Percentiles rank a stretch among this genome's conserved stretches.
Conservation (phyloP, 2,329 filamentous ascomycete species). For the Penicillium sp. region DNA sequence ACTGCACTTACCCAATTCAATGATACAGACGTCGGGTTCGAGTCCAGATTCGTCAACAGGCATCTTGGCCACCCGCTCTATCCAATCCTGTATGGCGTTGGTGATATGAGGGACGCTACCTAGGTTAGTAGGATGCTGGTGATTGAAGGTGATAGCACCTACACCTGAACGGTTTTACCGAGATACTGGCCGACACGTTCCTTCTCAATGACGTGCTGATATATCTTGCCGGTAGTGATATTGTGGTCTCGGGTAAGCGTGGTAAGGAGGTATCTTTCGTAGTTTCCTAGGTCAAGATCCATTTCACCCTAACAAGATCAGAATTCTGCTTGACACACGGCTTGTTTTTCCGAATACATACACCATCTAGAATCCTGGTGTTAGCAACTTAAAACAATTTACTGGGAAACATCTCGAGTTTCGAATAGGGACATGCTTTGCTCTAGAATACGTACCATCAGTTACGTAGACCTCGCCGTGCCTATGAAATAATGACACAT, state of each 20-base stretch:
- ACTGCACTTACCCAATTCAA: slow-evolving; percentile 43
- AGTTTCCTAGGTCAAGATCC: slow-evolving; percentile 71
- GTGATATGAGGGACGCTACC: slow-evolving; percentile 83
- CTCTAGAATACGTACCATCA: background rate
- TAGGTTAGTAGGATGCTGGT: slow-evolving; percentile 53
- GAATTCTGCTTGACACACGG: background rate
- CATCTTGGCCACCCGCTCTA: slow-evolving; percentile 77
- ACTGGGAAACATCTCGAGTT: background rate
- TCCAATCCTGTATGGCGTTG: slow-evolving; percentile 88
- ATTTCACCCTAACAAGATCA: background rate
- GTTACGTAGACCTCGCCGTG: slow-evolving; percentile 84
- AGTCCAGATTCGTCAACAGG: slow-evolving; percentile 80
- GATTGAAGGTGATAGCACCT: background rate
- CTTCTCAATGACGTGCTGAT: slow-evolving; percentile 78
- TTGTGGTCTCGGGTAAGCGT: slow-evolving; percentile 84
- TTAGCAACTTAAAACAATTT: background rate
- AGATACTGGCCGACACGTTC: slow-evolving; percentile 12
- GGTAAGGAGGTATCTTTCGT: slow-evolving; percentile 75
- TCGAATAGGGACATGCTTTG: background rate
- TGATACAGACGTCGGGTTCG: slow-evolving; percentile 88
- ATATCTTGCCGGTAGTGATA: slow-evolving; percentile 97
- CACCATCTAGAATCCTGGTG: background rate
- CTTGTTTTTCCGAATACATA: background rate
- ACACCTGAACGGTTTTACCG: slow-evolving; percentile 11
- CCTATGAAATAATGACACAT: slow-evolving; percentile 39